phyloP scores from a whole-genome alignment of 306 rosid species.

The Crataegus laevigata region DNA sequence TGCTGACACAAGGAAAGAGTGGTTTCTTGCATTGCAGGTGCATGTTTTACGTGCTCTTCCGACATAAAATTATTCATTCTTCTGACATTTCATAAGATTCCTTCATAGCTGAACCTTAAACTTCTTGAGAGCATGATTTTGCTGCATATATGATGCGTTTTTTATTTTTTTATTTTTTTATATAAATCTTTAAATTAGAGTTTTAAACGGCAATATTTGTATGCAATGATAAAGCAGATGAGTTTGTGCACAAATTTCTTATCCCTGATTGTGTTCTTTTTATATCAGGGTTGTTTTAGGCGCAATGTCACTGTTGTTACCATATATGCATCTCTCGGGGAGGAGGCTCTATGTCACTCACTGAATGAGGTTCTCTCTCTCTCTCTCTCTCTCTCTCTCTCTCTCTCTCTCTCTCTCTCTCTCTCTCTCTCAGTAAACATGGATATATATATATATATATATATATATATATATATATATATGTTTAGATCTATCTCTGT shows the following conservation, averaged over 20 bases:
- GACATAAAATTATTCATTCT: neutral
- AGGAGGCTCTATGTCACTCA: constrained; percentile 86
- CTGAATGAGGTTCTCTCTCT: constrained; percentile 74
- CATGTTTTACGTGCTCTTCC: constrained; percentile 7
- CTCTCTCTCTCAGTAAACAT: no score
- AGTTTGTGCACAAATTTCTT: neutral
- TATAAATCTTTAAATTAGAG: neutral
- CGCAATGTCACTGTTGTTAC: constrained; percentile 92
- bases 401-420: constrained; percentile 7
- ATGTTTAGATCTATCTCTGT: neutral
- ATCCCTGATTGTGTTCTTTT: neutral
- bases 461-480: neutral
- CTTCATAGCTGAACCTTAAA: no score
- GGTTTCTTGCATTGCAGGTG: constrained; percentile 97
- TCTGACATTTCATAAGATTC: neutral
- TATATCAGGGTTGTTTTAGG: constrained; percentile 77
- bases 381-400: constrained; percentile 17
- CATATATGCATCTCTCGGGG: constrained; percentile 86
- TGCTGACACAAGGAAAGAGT: constrained; percentile 85
- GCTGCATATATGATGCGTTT: neutral
- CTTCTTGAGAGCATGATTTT: neutral
- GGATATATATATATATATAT: neutral
- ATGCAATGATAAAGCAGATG: neutral
- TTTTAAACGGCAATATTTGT: neutral
- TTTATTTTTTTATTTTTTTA: no score